Base-by-base conservation (phyloP, 1,284 basidiomycete species). In the Ganoderma resinaceum region DNA sequence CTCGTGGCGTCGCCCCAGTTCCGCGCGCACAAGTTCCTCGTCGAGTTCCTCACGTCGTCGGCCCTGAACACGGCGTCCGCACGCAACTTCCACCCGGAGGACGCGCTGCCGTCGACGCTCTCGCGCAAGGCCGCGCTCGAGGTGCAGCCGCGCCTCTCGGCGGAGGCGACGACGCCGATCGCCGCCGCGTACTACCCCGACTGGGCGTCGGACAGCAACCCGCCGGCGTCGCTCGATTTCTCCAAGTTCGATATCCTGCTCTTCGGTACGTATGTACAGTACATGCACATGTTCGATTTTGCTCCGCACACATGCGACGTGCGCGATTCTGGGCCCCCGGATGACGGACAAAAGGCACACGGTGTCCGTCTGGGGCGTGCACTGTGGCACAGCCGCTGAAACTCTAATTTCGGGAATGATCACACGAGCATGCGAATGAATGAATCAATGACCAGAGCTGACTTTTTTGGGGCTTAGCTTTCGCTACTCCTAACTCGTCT, bases 241-340 rank as follows among this genome's bases (percentile, higher is more conserved):
- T 84, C 84, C 68, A 87, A 89, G 74, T 92, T 91, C 72, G 90
- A 94, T 78, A 86, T 93, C 65, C 79, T 95, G 65, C 88, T 91
- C 78, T 95, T 89, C 74, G 84, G 83, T 84, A 70, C 35, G 78
- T 72, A 38, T 11, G 14, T 38, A 11, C 37, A 12, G n/a, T n/a
- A 33, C 35, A 40, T 16, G 40, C 18, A 40, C 37, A 37, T 3
- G 9, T 40, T 16, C 43, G 49, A 33, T 31, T 62, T 62, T 49
- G 63, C 49, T 37, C 69, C 67, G 60, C 23, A 43, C 35, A 23
- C 37, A 40, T 40, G 35, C 31, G 31, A 5, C 2, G 3, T 37
- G 20, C 52, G 52, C 46, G 37, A 26, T 58, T 20, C 61, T 58
- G 38, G 26, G 16, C 31, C 23, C n/a, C 46, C 3, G 23, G 23